Evolutionary conservation across 768 basidiomycete species (phyloP).

Genomic region (Amanita phalloides): DNA sequence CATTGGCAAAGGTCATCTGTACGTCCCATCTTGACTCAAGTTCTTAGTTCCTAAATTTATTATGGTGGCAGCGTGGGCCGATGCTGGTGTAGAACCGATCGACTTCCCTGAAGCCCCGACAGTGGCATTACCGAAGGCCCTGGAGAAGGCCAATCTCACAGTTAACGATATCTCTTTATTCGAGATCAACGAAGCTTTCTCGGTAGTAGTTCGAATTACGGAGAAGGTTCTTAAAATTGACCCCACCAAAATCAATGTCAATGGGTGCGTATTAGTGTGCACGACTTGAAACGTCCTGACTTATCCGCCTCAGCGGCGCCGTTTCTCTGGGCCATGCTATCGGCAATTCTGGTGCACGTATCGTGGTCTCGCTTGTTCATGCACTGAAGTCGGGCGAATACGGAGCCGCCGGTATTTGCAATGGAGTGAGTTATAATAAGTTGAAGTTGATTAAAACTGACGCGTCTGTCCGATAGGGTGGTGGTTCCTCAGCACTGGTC

Average conservation of each 20-base stretch:
- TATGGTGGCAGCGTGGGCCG: constrained; percentile 69
- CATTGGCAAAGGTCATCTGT: constrained; percentile 94
- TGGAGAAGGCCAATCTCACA: constrained; percentile 78
- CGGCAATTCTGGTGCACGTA: constrained; percentile 91
- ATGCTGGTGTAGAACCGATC: constrained; percentile 92
- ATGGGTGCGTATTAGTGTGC: constrained; percentile 47
- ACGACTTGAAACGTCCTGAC: constrained; percentile 4
- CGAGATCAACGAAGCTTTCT: constrained; percentile 98
- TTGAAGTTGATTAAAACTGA: constrained; percentile 5
- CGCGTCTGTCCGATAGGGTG: constrained; percentile 46
- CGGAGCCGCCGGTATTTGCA: constrained; percentile 94
- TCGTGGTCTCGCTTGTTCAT: constrained; percentile 88
- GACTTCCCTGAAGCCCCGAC: constrained; percentile 97
- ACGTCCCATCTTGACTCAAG: constrained; percentile 19
- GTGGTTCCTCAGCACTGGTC: constrained; percentile 85
- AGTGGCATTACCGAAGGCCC: constrained; percentile 78
- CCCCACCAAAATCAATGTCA: constrained; percentile 80
- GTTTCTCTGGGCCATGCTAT: constrained; percentile 95
- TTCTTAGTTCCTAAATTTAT: constrained; percentile 5
- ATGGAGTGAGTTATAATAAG: constrained; percentile 57
- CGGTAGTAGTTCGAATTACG: constrained; percentile 82
- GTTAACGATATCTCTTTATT: constrained; percentile 81
- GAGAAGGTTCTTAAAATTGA: constrained; percentile 83
- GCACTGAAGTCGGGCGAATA: constrained; percentile 89
- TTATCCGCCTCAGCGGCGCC: constrained; percentile 57